phyloP scores from a whole-genome alignment of 208 protist species.

The Crithidia bombi region DNA sequence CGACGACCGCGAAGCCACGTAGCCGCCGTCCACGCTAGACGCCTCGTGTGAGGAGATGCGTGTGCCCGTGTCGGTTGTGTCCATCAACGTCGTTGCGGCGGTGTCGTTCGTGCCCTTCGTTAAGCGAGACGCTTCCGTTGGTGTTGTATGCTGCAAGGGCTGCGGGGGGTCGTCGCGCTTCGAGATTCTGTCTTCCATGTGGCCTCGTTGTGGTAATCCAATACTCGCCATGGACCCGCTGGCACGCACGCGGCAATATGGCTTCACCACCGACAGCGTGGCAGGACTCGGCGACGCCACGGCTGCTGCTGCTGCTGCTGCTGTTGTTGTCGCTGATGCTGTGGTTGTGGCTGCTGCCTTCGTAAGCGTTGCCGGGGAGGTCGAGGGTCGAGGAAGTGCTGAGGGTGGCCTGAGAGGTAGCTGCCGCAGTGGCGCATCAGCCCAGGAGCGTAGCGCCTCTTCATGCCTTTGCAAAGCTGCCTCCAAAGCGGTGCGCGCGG shows the following conservation, averaged over 20 bases:
- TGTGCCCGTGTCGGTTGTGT: not conserved
- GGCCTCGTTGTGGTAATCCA: slow-evolving; percentile 5
- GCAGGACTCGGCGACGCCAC: not conserved
- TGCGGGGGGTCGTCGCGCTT: too few species aligned
- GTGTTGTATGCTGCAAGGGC: not conserved
- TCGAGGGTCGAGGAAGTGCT: not conserved
- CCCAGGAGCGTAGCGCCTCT: slow-evolving; percentile 31
- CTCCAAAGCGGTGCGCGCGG: slow-evolving; percentile 1
- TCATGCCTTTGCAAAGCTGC: slow-evolving; percentile 30
- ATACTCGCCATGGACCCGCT: slow-evolving; percentile 16
- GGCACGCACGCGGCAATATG: slow-evolving; percentile 22
- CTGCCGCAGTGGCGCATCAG: slow-evolving; percentile 14
- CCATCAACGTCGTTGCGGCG: not conserved
- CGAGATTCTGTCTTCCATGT: not conserved
- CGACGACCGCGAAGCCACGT: slow-evolving; percentile 14
- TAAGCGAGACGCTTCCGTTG: not conserved
- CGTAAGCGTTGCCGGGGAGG: not conserved
- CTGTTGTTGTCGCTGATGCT: not conserved
- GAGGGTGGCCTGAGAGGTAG: not conserved
- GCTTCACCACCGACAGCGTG: not conserved
- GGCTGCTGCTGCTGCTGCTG: not conserved
- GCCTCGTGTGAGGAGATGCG: not conserved
- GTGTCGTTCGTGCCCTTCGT: not conserved
- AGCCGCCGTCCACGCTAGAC: not conserved
- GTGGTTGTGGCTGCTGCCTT: not conserved